Conservation (phyloP, 768 basidiomycete genomes). For the Tricholoma terreum region DNA sequence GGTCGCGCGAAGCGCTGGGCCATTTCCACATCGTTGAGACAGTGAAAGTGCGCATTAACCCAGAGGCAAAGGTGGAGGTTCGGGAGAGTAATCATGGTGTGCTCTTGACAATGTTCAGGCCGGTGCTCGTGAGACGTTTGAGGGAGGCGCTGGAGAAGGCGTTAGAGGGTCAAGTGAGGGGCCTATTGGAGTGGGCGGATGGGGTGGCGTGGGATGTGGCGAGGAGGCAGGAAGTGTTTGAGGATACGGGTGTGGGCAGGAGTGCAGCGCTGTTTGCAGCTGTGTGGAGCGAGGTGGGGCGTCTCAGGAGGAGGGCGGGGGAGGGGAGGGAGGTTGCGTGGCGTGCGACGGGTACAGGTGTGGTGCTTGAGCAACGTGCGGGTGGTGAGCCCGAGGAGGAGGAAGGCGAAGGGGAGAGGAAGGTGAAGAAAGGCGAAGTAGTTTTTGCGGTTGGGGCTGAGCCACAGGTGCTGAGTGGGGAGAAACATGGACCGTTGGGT, state of each 20-base stretch:
- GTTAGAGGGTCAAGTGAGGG: constrained; percentile 53
- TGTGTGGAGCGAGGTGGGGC: constrained; percentile 68
- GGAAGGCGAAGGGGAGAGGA: constrained; percentile 11
- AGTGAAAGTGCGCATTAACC: constrained; percentile 50
- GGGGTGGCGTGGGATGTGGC: constrained; percentile 57
- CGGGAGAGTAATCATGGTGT: constrained; percentile 63
- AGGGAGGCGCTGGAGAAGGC: constrained; percentile 59
- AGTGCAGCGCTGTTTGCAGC: constrained; percentile 50
- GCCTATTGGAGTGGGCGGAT: constrained; percentile 50
- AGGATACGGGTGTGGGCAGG: constrained; percentile 54
- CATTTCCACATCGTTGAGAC: constrained; percentile 61
- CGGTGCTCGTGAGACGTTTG: constrained; percentile 54
- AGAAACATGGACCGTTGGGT: constrained; percentile 66
- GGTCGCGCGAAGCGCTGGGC: constrained; percentile 38
- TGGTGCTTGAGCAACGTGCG: constrained; percentile 48
- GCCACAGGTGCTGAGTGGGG: constrained; percentile 67
- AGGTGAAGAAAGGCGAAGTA: constrained; percentile 5
- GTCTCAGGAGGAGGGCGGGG: constrained; percentile 39
- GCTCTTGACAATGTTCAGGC: constrained; percentile 59
- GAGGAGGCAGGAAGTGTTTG: constrained; percentile 58
- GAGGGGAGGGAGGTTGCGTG: constrained; percentile 39
- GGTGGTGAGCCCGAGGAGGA: constrained; percentile 25
- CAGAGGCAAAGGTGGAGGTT: constrained; percentile 53
- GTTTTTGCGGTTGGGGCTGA: constrained; percentile 67
- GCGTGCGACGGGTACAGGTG: constrained; percentile 60